phyloP scores from a whole-genome alignment of 805 yeast species.

The Jamesozyma spencerorum region DNA sequence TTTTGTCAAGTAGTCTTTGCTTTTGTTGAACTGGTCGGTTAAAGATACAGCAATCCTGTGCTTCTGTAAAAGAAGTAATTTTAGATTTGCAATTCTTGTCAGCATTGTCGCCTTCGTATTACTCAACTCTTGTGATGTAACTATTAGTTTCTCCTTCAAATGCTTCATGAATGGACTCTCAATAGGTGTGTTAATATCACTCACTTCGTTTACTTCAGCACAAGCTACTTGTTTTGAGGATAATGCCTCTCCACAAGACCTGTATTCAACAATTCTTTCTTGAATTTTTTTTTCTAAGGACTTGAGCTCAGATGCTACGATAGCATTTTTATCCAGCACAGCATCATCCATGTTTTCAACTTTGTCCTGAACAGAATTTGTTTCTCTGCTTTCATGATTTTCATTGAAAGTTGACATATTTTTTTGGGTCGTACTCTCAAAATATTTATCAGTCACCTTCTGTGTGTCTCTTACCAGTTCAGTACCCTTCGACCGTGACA shows the following conservation, averaged over 20 bases:
- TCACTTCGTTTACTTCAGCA: slow-evolving; percentile 1
- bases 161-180: slow-evolving; percentile 11
- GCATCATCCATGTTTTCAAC: no score
- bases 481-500: no score
- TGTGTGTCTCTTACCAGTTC: no score
- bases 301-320: slow-evolving; percentile 1
- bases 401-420: no score
- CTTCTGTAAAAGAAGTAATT: slow-evolving; percentile 1
- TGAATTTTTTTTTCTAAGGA: slow-evolving; percentile 6
- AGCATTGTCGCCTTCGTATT: slow-evolving; percentile 3
- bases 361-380: no score
- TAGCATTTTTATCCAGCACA: background rate
- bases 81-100: slow-evolving; percentile 8
- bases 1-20: background rate
- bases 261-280: slow-evolving; percentile 5
- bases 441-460: no score
- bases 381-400: no score
- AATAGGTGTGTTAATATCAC: background rate
- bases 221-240: background rate
- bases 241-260: background rate
- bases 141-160: slow-evolving; percentile 6
- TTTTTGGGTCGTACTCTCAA: no score
- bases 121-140: slow-evolving; percentile 5
- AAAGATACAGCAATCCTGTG: background rate
- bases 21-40: slow-evolving; percentile 1